Percentiles rank a stretch among this genome's conserved stretches.
Evolutionary conservation across 257 asterid genomes (phyloP).

Genomic region (Jasminum sambac): DNA sequence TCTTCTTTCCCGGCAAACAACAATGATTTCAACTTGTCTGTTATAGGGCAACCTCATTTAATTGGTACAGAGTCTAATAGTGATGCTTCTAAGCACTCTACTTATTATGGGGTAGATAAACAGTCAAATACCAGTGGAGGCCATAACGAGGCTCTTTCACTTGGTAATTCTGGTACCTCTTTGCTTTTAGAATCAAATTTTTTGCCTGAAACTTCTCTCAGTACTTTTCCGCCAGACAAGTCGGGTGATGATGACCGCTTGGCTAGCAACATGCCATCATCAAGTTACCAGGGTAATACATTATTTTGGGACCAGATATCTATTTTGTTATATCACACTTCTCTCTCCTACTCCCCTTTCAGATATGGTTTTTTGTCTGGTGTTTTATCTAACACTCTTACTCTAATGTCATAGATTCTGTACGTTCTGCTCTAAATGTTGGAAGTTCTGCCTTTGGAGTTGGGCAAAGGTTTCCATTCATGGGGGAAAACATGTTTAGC

Average conservation of each 20-base stretch:
- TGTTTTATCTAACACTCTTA: slow-evolving; percentile 21
- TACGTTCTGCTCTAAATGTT: slow-evolving; percentile 36
- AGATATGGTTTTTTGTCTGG: slow-evolving; percentile 26
- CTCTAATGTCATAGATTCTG: slow-evolving; percentile 42
- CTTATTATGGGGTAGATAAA: slow-evolving; percentile 32
- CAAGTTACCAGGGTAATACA: slow-evolving; percentile 57
- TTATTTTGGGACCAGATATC: slow-evolving; percentile 13
- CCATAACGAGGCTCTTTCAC: slow-evolving; percentile 39
- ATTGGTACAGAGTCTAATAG: slow-evolving; percentile 41
- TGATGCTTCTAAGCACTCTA: slow-evolving; percentile 33
- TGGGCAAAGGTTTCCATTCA: slow-evolving; percentile 32
- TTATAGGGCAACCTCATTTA: slow-evolving; percentile 28
- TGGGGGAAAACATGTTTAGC: slow-evolving; percentile 41
- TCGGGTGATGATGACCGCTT: slow-evolving; percentile 38
- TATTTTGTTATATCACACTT: neutral
- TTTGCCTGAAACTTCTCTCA: slow-evolving; percentile 39
- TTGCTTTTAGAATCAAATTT: slow-evolving; percentile 37
- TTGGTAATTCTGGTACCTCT: slow-evolving; percentile 39
- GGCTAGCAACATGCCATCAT: slow-evolving; percentile 33
- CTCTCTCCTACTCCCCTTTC: slow-evolving; percentile 13
- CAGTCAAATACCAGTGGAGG: slow-evolving; percentile 34
- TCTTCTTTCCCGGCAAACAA: slow-evolving; percentile 33
- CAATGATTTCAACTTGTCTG: slow-evolving; percentile 27
- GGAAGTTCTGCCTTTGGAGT: slow-evolving; percentile 36
- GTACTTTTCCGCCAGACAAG: slow-evolving; percentile 35